Evolutionary conservation across 176 grass and related monocot species (phyloP), one percentile per base, ranked within the genome.

Genomic region (Microstegium vimineum): DNA sequence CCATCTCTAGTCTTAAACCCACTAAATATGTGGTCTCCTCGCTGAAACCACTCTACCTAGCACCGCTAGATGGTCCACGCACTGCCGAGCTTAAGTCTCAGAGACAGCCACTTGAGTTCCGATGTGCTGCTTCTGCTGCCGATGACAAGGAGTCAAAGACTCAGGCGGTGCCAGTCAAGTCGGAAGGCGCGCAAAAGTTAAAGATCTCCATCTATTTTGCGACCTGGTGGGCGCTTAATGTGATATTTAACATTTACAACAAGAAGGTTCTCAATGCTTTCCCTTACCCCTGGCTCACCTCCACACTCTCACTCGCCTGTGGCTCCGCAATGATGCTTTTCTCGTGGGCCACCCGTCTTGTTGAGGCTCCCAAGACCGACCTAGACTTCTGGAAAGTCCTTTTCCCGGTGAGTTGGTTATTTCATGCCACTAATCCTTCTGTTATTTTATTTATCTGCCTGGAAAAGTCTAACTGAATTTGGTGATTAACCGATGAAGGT

Each of bases 211-310:
- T 90, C 65, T 97, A 97, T 76, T 97, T 97, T 4, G 92, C 90
- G 0, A 92, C 90, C n/a, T 97, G 94, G 94, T 97, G 94, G 94
- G 92, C 92, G 11, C 85, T 97, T 33, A 97, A 94, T 75, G 94
- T 97, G n/a, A 94, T 97, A 41, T 97, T 94, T 77, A 97, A 97
- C 84, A 97, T 97, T 36, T 97, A 97, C 23, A 94, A 94, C 81
- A 97, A 97, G 90, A 97, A 94, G 92, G 92, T 97, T 43, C 73
- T 97, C 70, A 97, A 97, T 75, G 92, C 92, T 56, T 97, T 97
- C 75, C 92, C 94, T 0, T 97, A 97, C 61, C 94, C 94, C 38
- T 97, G 94, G 94, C 90, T 97, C 56, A 92, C 88, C 38, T 94
- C 94, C 56, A 97, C 94, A 33, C 92, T 97, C 49, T 92, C 94